Evolutionary conservation across 371 early-diverging fungal genomes (phyloP), one percentile per base, ranked within the genome.

Genomic region (Coemansia sp.): DNA sequence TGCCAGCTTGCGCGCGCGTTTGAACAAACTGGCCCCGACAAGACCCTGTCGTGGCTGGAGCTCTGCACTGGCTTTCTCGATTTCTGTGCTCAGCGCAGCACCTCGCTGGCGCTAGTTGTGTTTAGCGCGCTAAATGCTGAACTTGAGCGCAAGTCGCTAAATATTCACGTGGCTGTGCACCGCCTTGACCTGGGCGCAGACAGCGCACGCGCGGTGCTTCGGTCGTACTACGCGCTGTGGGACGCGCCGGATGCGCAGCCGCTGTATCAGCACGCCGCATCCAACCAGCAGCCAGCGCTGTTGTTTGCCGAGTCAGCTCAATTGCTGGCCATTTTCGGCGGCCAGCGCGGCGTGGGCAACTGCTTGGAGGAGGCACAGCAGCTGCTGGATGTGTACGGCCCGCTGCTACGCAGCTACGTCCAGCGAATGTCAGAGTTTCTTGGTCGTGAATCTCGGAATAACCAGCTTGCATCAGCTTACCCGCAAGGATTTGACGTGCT

Each of bases 301-400:
- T 51, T 52, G 32, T 3, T 45, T 8, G 2, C 54, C 8, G 59
- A 55, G n/a, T 38, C 55, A 9, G 68, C 47, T 10, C 2, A 35
- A 0, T 65, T 93, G 36, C 85, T 92, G 66, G 93, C 92, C 53
- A 82, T 93, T 69, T 96, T 96, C 85, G 96, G 96, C 72, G 96
- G 96, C 60, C 95, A 96, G 80, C 94, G 93, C 71, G 93, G 90
- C 9, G 84, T 86, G 47, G 89, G 91, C 56, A 90, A 87, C 57
- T 93, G 90, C 82, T 87, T 96, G 77, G 89, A 90, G 68, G 95
- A 96, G 79, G 78, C 92, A 8, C 85, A 84, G 5, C 82, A 84
- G 63, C 81, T 92, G 50, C 86, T 87, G 78, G 82, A 80, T 45
- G 86, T 89, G 50, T 94, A 94, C 77, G 82, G 87, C 62, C 85